Percentiles rank a stretch among this genome's conserved stretches.
Conservation (phyloP, 495 filamentous ascomycete genomes). For the Neurospora cerealis region DNA sequence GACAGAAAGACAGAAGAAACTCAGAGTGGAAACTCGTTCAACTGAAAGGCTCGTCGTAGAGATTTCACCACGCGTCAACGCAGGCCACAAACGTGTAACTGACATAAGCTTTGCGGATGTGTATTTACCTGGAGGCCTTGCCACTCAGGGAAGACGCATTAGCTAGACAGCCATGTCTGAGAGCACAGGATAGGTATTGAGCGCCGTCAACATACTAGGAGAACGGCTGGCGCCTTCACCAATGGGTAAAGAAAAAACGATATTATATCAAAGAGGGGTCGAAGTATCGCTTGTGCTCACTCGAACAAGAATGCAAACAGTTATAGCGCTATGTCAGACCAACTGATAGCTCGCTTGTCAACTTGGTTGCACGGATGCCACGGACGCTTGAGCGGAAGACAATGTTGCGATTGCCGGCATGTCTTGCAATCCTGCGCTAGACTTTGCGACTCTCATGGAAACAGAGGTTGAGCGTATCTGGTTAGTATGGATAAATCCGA, state of each 20-base stretch:
- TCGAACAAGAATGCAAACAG: neutral
- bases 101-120: neutral
- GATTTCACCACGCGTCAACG: neutral
- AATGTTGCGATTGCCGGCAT: neutral
- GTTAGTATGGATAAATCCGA: neutral
- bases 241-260: neutral
- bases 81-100: neutral
- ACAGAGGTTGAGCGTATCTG: neutral
- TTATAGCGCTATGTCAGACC: neutral
- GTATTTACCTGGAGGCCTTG: neutral
- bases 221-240: neutral
- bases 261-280: neutral
- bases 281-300: neutral
- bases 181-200: neutral
- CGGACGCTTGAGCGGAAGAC: neutral
- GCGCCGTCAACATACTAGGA: neutral
- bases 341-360: neutral
- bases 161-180: neutral
- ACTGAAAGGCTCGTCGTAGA: too few species aligned
- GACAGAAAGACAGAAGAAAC: neutral
- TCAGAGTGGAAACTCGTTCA: too few species aligned
- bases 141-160: neutral
- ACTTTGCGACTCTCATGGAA: neutral
- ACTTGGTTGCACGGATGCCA: neutral
- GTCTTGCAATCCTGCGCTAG: neutral